phyloP scores from a whole-genome alignment of 768 basidiomycete genomes.

The Lentinula guzmanii region DNA sequence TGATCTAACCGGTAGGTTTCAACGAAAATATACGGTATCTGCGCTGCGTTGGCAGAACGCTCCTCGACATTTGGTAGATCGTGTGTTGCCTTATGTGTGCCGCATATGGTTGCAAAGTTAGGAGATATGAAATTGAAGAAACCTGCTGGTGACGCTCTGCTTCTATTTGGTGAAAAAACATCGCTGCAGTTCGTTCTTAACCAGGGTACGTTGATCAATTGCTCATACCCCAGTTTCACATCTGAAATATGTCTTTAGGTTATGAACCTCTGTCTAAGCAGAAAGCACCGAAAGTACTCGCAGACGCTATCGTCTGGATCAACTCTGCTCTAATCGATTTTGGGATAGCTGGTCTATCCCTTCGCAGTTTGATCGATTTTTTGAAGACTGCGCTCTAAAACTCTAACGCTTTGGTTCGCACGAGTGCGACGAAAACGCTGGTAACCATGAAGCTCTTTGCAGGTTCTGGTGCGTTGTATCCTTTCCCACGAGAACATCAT shows the following conservation, averaged over 20 bases:
- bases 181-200: constrained; percentile 91
- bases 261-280: constrained; percentile 93
- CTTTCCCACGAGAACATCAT: neutral
- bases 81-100: constrained; percentile 74
- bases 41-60: constrained; percentile 64
- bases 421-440: constrained; percentile 87
- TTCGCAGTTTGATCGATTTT: constrained; percentile 85
- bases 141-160: constrained; percentile 85
- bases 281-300: constrained; percentile 95
- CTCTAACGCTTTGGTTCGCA: constrained; percentile 90
- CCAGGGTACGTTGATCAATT: constrained; percentile 56
- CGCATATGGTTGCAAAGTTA: constrained; percentile 86
- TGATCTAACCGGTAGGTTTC: constrained; percentile 57
- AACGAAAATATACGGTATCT: constrained; percentile 77
- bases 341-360: constrained; percentile 79
- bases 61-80: constrained; percentile 84
- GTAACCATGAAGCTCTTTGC: constrained; percentile 91
- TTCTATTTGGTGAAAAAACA: constrained; percentile 82
- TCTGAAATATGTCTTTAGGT: constrained; percentile 36
- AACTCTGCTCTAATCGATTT: constrained; percentile 85
- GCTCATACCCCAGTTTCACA: neutral
- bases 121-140: constrained; percentile 97
- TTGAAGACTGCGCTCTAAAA: constrained; percentile 83
- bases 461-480: constrained; percentile 58
- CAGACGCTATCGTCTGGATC: constrained; percentile 87